These are phyloP conservation scores for Xylariaceae sp. DNA, from an alignment of 2,329 filamentous ascomycete genomes.

Conservation along the genomic window DNA sequence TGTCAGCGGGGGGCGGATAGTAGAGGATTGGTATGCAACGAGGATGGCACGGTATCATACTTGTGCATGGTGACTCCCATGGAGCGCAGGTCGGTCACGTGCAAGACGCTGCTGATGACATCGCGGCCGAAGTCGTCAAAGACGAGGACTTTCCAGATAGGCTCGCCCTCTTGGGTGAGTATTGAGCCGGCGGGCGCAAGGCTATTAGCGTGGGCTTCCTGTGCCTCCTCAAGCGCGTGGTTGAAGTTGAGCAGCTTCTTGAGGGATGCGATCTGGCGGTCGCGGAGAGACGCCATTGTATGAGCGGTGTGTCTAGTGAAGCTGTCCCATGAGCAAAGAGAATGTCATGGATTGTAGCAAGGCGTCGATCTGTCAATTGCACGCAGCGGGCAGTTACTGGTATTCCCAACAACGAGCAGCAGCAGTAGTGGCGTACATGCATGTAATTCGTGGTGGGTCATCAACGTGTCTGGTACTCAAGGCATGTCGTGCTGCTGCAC, in stretches of 20 bases:
- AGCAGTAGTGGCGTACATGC: too few species aligned
- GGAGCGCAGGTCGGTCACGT: slow-evolving; percentile 85
- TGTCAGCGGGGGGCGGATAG: slow-evolving; percentile 21
- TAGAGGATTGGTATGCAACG: background rate
- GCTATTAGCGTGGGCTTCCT: slow-evolving; percentile 62
- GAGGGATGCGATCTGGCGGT: slow-evolving; percentile 59
- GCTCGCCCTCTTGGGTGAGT: slow-evolving; percentile 80
- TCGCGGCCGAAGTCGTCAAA: slow-evolving; percentile 90
- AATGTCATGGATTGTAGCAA: too few species aligned
- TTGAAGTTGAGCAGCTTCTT: slow-evolving; percentile 91
- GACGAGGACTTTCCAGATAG: slow-evolving; percentile 96
- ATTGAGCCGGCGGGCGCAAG: slow-evolving; percentile 71
- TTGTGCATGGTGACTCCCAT: slow-evolving; percentile 97
- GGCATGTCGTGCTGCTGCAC: too few species aligned
- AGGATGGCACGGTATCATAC: slow-evolving; percentile 56
- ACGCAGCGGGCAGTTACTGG: too few species aligned
- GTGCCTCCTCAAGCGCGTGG: slow-evolving; percentile 53
- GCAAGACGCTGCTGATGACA: slow-evolving; percentile 92
- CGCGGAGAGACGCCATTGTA: slow-evolving; percentile 21
- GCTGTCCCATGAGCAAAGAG: too few species aligned
- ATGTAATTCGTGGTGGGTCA: too few species aligned
- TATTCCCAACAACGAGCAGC: too few species aligned
- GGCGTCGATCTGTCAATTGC: too few species aligned
- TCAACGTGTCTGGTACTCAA: too few species aligned
- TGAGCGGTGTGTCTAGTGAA: too few species aligned